Evolutionary conservation across 202 grass and related monocot genomes (phyloP), one percentile per base, ranked within the genome.

Genomic region (Schoenoplectus triqueter): DNA sequence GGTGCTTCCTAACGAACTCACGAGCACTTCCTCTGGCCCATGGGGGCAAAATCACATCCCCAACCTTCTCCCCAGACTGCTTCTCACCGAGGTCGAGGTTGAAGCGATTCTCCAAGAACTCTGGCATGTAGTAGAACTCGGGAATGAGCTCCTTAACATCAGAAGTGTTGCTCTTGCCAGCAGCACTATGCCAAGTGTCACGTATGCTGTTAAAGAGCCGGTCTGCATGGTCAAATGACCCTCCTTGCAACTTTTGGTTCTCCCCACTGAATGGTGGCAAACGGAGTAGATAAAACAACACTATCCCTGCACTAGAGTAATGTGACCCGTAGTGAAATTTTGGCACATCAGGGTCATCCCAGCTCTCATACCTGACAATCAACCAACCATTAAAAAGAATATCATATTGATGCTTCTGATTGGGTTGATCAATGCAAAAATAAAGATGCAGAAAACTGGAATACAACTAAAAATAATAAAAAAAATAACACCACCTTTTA

Each of bases 241-340:
- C 97, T 54, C 97, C 93, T 86, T 99, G 97, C 89, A 99, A 84
- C 82, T 96, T 99, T 77, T 96, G 93, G 80, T 99, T 99, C 89
- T 99, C 97, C 66, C 57, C 88, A 80, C 93, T 99, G 55, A 96
- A 94, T 7, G 97, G 92, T 5, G 97, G 97, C 70, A 99, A 49
- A 66, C 97, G 90, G 62, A 99, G 85, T 84, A 99, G 92, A 92
- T 99, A 99, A 82, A 99, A 99, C 90, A 99, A 93, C 45, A 99
- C 97, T 87, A 99, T 99, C 50, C 97, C 97, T 62, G 97, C 97
- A 90, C 93, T 96, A 71, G 97, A 99, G 88, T 99, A 99, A 82
- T 99, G 97, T 55, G 93, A 99, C 78, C 97, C 97, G 86, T 99
- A 99, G 90, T 99, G 97, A 66, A 99, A 99, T 78, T 99, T 99